A percentile compares a stretch with the other conserved stretches of the same genome.
phyloP scores from a whole-genome alignment of 805 yeast genomes.

The Pichia thaimueangensis region DNA sequence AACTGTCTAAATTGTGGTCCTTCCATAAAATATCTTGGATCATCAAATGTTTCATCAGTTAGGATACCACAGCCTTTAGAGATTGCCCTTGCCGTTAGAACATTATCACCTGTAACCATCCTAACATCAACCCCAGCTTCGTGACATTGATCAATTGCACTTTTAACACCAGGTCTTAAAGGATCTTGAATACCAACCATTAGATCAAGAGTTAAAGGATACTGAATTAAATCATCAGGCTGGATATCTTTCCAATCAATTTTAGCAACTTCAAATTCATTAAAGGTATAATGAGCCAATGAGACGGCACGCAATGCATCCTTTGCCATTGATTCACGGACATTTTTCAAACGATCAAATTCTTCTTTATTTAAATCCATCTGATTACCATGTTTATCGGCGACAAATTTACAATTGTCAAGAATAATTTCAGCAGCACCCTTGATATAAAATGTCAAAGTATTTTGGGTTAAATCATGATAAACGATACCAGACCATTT shows the following conservation, averaged over 20 bases:
- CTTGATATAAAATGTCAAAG: slow-evolving; percentile 63
- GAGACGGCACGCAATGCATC: slow-evolving; percentile 84
- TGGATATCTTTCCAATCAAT: slow-evolving; percentile 38
- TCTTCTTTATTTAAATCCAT: slow-evolving; percentile 1
- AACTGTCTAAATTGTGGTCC: slow-evolving; percentile 85
- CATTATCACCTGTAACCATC: slow-evolving; percentile 98
- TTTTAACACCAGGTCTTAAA: slow-evolving; percentile 79
- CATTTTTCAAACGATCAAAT: slow-evolving; percentile 18
- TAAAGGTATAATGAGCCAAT: slow-evolving; percentile 73
- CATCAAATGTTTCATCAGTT: slow-evolving; percentile 42
- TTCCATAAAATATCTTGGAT: slow-evolving; percentile 70
- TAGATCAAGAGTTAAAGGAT: slow-evolving; percentile 50
- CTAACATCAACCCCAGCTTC: slow-evolving; percentile 91
- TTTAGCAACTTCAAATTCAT: slow-evolving; percentile 15
- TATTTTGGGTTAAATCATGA: slow-evolving; percentile 32
- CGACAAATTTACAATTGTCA: slow-evolving; percentile 42
- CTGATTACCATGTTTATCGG: slow-evolving; percentile 3
- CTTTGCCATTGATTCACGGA: slow-evolving; percentile 51
- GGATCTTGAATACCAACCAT: slow-evolving; percentile 96
- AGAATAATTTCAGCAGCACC: slow-evolving; percentile 94
- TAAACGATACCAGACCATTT: slow-evolving; percentile 88
- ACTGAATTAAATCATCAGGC: slow-evolving; percentile 6
- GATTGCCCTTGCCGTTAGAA: slow-evolving; percentile 87
- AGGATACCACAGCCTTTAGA: slow-evolving; percentile 80
- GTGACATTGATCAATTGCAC: slow-evolving; percentile 80